phyloP scores from a whole-genome alignment of 768 basidiomycete species.

The Crepidotus variabilis region DNA sequence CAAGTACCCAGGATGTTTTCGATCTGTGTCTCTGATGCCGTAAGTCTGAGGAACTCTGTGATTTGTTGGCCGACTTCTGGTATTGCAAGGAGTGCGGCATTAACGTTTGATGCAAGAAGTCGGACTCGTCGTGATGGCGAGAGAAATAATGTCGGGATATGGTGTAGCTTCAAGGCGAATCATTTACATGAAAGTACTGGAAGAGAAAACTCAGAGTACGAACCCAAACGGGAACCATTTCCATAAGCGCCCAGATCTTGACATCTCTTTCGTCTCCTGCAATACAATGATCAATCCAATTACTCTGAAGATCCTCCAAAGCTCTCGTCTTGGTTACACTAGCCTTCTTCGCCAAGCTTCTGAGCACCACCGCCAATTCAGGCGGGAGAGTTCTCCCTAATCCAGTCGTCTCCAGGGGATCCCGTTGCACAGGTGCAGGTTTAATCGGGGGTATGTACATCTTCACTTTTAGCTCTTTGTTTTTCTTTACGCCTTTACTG shows the following conservation, averaged over 20 bases:
- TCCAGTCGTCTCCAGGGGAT: slow-evolving; percentile 85
- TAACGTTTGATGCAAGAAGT: slow-evolving; percentile 53
- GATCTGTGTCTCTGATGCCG: slow-evolving; percentile 43
- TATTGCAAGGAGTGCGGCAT: slow-evolving; percentile 62
- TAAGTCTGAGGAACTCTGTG: slow-evolving; percentile 45
- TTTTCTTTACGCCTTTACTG: slow-evolving; percentile 51
- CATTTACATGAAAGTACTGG: slow-evolving; percentile 3
- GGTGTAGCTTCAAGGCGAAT: slow-evolving; percentile 62
- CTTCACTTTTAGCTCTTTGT: slow-evolving; percentile 78
- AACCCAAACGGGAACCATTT: slow-evolving; percentile 91
- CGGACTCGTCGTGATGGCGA: slow-evolving; percentile 80
- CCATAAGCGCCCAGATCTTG: slow-evolving; percentile 38
- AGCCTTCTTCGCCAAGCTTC: slow-evolving; percentile 87
- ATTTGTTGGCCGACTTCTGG: slow-evolving; percentile 44
- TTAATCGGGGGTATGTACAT: slow-evolving; percentile 85
- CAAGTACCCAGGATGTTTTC: slow-evolving; percentile 68
- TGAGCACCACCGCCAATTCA: slow-evolving; percentile 77
- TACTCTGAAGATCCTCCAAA: slow-evolving; percentile 73
- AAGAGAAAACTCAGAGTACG: slow-evolving; percentile 25
- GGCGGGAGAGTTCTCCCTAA: slow-evolving; percentile 71
- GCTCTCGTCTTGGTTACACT: slow-evolving; percentile 79
- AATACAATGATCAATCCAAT: slow-evolving; percentile 58
- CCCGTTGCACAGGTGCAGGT: slow-evolving; percentile 66
- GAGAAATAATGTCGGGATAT: slow-evolving; percentile 75
- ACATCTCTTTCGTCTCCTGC: slow-evolving; percentile 38